Conservation (phyloP, 2,329 filamentous ascomycete genomes). For the Camillea tinctor region DNA sequence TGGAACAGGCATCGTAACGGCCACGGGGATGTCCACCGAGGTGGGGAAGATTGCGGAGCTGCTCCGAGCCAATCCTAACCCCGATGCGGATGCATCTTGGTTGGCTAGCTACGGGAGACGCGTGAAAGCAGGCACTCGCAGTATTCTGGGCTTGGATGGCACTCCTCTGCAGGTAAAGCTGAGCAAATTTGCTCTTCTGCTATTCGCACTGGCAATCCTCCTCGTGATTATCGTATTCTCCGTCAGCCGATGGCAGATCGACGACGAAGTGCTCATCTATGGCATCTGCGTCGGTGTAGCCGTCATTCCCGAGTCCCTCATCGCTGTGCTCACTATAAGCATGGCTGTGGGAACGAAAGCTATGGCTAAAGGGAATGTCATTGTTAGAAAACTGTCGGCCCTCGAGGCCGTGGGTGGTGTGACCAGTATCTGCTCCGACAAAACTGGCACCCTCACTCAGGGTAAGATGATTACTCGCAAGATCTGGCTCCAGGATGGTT, state of each 20-base stretch:
- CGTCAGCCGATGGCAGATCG: conserved; percentile 52
- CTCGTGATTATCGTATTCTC: conserved; percentile 63
- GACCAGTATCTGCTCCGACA: conserved; percentile 70
- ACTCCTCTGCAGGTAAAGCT: conserved; percentile 84
- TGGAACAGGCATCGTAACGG: conserved; percentile 65
- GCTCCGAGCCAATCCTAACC: conserved; percentile 58
- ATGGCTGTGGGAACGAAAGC: conserved; percentile 56
- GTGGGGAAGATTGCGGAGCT: conserved; percentile 74
- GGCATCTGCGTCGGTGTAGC: conserved; percentile 50
- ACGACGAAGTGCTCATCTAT: conserved; percentile 57
- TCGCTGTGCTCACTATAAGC: conserved; percentile 63
- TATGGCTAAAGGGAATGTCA: conserved; percentile 55
- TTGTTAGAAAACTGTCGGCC: conserved; percentile 60
- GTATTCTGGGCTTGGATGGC: conserved; percentile 66
- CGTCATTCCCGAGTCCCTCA: conserved; percentile 55
- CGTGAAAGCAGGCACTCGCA: conserved; percentile 39
- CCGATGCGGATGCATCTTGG: conserved; percentile 47
- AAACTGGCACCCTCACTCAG: conserved; percentile 66
- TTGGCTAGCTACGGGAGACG: conserved; percentile 45
- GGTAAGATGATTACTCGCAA: conserved; percentile 66
- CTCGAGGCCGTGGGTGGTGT: conserved; percentile 68
- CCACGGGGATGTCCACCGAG: conserved; percentile 72
- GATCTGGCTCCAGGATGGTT: conserved; percentile 57
- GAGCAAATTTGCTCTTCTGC: conserved; percentile 77
- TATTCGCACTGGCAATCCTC: conserved; percentile 70